Percentiles rank a stretch among this genome's conserved stretches.
These are phyloP conservation scores for Leucoagaricus sp. DNA, from an alignment of 1,284 basidiomycete species.

Conservation along the genomic window DNA sequence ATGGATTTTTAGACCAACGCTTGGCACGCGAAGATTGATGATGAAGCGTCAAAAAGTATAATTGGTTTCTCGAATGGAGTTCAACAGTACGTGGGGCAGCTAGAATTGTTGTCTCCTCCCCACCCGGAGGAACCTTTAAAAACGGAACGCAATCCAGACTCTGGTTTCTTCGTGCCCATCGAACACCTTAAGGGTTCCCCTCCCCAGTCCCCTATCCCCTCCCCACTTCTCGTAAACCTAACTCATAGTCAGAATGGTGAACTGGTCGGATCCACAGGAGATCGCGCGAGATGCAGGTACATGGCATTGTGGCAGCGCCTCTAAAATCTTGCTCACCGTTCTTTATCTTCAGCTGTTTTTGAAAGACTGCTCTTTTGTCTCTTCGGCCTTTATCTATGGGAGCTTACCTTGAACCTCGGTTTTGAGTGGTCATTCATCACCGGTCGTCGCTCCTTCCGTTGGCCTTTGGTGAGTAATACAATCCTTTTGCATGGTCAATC, in stretches of 20 bases:
- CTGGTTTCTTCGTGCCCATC: conserved; percentile 8
- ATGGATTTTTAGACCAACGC: not conserved
- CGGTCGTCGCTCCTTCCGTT: conserved; percentile 55
- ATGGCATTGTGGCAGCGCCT: not conserved
- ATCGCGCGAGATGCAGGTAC: conserved; percentile 50
- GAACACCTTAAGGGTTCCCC: not conserved
- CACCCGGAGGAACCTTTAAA: conserved; percentile 3
- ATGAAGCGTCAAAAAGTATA: not conserved
- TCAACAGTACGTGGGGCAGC: not conserved
- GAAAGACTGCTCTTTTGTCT: conserved; percentile 57
- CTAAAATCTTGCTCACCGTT: not conserved
- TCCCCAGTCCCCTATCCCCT: not conserved
- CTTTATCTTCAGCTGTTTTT: conserved; percentile 48
- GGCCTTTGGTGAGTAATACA: conserved; percentile 54
- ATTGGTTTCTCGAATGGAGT: not conserved
- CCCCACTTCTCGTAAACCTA: too few species aligned
- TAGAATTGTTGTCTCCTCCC: conserved; percentile 2
- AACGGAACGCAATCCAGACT: not conserved
- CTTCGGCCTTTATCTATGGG: conserved; percentile 69
- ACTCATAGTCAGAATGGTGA: conserved; percentile 42
- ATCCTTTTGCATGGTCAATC: not conserved
- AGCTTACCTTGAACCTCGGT: conserved; percentile 57
- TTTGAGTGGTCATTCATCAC: conserved; percentile 69
- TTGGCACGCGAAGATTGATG: not conserved
- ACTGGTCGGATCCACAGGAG: conserved; percentile 55